Percentiles rank a stretch among this genome's conserved stretches.
Conservation (phyloP, 2,329 filamentous ascomycete species). For the Acephala macrosclerotiorum region DNA sequence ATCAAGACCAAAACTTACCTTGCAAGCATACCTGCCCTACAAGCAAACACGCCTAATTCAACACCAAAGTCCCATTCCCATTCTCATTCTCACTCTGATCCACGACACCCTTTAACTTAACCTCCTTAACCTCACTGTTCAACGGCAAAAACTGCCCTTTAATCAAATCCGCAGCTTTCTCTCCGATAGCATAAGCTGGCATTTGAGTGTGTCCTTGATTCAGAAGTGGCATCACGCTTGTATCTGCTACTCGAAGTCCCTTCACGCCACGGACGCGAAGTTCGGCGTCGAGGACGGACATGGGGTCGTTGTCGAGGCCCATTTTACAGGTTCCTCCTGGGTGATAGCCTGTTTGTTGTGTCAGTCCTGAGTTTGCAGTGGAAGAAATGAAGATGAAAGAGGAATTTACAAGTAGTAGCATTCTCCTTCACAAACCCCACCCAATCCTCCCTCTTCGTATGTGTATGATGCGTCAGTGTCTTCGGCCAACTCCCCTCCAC, state of each 20-base stretch:
- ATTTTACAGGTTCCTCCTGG: conserved; percentile 64
- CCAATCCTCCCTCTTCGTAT: conserved; percentile 64
- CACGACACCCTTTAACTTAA: background rate
- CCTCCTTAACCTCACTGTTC: background rate
- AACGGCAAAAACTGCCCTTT: conserved; percentile 44
- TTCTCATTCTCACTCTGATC: background rate
- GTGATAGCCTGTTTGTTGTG: conserved; percentile 56
- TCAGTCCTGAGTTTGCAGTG: background rate
- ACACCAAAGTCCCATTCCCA: background rate
- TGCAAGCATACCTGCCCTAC: no score
- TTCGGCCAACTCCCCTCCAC: conserved; percentile 67
- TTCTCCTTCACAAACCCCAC: conserved; percentile 61
- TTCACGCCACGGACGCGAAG: conserved; percentile 37
- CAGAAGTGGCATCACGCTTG: conserved; percentile 44
- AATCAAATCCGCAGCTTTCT: conserved; percentile 60
- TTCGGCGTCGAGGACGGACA: conserved; percentile 45
- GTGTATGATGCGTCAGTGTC: conserved; percentile 57
- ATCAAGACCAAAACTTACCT: no score
- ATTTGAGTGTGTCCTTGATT: conserved; percentile 62
- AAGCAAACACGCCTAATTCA: no score
- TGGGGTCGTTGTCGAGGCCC: conserved; percentile 54
- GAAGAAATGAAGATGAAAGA: background rate
- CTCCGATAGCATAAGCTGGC: conserved; percentile 64
- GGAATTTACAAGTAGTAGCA: conserved; percentile 64
- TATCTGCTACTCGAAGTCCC: conserved; percentile 40